These are phyloP conservation scores for Linnemannia zychae DNA, from an alignment of 192 early-diverging fungal genomes.

Conservation along the genomic window DNA sequence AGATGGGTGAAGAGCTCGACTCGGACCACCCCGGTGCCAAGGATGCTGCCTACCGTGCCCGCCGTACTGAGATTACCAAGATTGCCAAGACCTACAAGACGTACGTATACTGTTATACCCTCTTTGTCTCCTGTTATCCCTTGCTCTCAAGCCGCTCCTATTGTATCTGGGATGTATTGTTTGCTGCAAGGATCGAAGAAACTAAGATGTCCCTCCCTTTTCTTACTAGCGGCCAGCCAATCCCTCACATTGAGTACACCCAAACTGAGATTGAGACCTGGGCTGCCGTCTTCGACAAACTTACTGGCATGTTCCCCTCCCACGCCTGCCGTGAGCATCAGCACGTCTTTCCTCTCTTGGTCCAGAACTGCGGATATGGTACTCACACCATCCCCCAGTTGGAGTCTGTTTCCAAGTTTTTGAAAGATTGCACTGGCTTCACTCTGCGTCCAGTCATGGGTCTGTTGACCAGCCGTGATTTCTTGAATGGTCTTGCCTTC, in stretches of 20 bases:
- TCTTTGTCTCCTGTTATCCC: neutral
- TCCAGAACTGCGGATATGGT: slow-evolving; percentile 92
- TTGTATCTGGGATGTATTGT: neutral
- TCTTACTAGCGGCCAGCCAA: slow-evolving; percentile 73
- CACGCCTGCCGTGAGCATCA: slow-evolving; percentile 95
- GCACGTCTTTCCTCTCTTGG: slow-evolving; percentile 89
- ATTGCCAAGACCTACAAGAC: slow-evolving; percentile 83
- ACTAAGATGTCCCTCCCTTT: neutral
- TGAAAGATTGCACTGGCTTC: slow-evolving; percentile 96
- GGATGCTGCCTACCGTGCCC: slow-evolving; percentile 86
- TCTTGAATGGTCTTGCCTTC: slow-evolving; percentile 96
- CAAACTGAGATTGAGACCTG: slow-evolving; percentile 86
- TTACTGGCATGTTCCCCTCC: slow-evolving; percentile 81
- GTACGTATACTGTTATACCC: slow-evolving; percentile 15
- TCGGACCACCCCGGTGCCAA: slow-evolving; percentile 95
- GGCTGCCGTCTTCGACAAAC: slow-evolving; percentile 82
- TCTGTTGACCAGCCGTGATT: slow-evolving; percentile 91
- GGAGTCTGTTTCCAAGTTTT: slow-evolving; percentile 88
- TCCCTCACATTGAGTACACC: slow-evolving; percentile 89
- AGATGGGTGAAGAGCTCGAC: slow-evolving; percentile 91
- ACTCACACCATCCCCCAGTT: slow-evolving; percentile 92
- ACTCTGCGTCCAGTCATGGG: slow-evolving; percentile 96
- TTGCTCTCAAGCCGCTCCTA: neutral
- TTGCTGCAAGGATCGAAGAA: neutral
- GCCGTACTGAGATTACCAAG: slow-evolving; percentile 86